Base-by-base conservation (phyloP, 176 grass and related monocot species). In the Olyra latifolia region DNA sequence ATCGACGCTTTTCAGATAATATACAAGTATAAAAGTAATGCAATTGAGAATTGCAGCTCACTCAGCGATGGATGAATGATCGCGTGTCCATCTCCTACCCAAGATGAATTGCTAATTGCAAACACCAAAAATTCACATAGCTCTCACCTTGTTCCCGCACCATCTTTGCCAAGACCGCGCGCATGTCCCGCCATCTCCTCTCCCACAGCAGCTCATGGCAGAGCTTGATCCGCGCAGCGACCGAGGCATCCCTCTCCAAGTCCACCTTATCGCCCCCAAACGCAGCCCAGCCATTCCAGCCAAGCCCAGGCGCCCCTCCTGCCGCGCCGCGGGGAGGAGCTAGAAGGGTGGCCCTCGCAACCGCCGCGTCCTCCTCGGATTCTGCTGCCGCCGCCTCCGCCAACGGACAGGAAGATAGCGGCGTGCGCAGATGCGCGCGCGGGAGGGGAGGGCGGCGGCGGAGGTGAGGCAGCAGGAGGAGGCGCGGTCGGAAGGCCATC, bases 181-280 rank as follows among this genome's bases (percentile, higher is more conserved):
- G 81, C 80, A 91, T 91, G 73, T 91, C 87, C 62, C 20, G 69
- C 83, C 91, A 92, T 72, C 85, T 88, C 50, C 69, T 79, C 50
- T 91, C 85, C 71, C 68, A 56, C 27, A 93, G 76, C 53, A 98
- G 66, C 58, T 57, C 83, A 87, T 87, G 78, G 74, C 67, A 89
- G 41, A 59, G 43, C 77, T 74, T 72, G 82, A 98, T 23, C 27
- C 90, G 72, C 53, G 62, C 35, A 4, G 50, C 53, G 16, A 85
- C 47, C 16, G 38, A 76, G 16, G 64, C 71, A 54, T 71, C 71
- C 74, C 66, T 71, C 27, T 41, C 67, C 28, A 72, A 23, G 49
- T 35, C 60, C 24, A 32, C 49, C 2, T 66, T 67, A 13, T 62
- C 30, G 5, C 76, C 57, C 32, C n/a, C 74, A 44, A 57, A 66